Evolutionary conservation across 257 asterid species (phyloP), one percentile per base, ranked within the genome.

Genomic region (Ophiorrhiza pumila): DNA sequence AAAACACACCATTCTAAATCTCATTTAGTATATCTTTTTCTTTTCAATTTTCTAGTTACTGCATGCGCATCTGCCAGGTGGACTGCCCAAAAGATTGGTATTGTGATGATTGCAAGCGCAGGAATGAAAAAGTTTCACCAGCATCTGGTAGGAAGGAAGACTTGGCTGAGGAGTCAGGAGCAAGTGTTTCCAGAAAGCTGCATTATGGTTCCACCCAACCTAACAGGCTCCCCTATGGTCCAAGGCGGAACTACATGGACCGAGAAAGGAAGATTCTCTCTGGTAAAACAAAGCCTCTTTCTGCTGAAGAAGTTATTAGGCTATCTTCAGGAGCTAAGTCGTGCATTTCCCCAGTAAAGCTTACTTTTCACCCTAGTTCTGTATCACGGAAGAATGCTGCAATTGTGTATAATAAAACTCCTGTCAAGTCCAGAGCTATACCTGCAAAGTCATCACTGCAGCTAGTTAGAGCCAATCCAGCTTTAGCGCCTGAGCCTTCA

Each of bases 221-320:
- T 20, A n/a, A 27, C 22, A 52, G 49, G 34, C 42, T 18, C 37
- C 57, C 59, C 10, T 8, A 23, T 61, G 56, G 49, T 47, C n/a
- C 34, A n/a, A 47, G 47, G 69, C 43, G 6, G 29, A 50, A 23
- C 37, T 0, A 9, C 25, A 17, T 60, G 14, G 71, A 29, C 25
- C 18, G n/a, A 5, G 87, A 79, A 71, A 89, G 81, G 79, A 71
- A 67, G 85, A 85, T 83, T 25, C 66, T 47, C 60, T 77, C 75
- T n/a, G 88, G 93, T 72, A 92, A 83, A 79, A 83, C 87, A 11
- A 82, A 77, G 71, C 87, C 77, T 77, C 46, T 92, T 50, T 47
- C 83, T 63, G 80, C 77, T 65, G 65, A 76, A 13, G 93, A 88
- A 75, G 95, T 87, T 31, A 74, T 89, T 45, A 74, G 1, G 83